Base-by-base conservation (phyloP, 345 rosid genomes). In the Eucalyptus virginea region DNA sequence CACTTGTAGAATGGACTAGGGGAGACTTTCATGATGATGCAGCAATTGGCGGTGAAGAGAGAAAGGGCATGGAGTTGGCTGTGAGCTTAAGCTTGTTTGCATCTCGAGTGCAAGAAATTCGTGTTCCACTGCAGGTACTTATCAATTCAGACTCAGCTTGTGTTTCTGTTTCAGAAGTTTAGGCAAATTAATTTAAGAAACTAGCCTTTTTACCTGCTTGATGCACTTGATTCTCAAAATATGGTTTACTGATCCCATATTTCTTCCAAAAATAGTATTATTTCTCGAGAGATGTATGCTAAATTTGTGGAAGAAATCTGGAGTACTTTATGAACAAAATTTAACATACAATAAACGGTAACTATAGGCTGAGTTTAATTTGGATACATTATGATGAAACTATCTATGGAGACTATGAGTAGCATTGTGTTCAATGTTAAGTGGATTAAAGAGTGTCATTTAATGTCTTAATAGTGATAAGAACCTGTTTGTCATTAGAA, bases 61-160 rank as follows among this genome's bases (percentile, higher is more conserved):
- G 99, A 93, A 97, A 96, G 93, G 98, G 98, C 90, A 97, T 97
- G 99, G 99, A 97, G 93, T 92, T 96, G 91, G 98, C 99, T 14
- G 98, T 97, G 91, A 96, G 99, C 95, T 94, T 96, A 95, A 97
- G 98, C 93, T 95, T 97, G 90, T 97, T 97, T 96, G 95, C 98
- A 88, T 96, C 99, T 86, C 94, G 99, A 90, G 97, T 97, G 92
- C 98, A 96, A 94, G 99, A 97, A 93, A 96, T 96, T 87, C 99
- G 98, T 88, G 95, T 96, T 93, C 97, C 97, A 72, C 91, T 97
- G 93, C 98, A 97, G 99, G 99, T 97, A 93, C 67, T 62, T 86
- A 67, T 49, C 54, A 44, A 58, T 62, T 30, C 60, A 88, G 50
- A 56, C 80, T 58, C 47, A 18, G 50, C 28, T 42, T 49, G 34